These are phyloP conservation scores for Gonium pectorale DNA, from an alignment of 139 green algal genomes.

Conservation along the genomic window DNA sequence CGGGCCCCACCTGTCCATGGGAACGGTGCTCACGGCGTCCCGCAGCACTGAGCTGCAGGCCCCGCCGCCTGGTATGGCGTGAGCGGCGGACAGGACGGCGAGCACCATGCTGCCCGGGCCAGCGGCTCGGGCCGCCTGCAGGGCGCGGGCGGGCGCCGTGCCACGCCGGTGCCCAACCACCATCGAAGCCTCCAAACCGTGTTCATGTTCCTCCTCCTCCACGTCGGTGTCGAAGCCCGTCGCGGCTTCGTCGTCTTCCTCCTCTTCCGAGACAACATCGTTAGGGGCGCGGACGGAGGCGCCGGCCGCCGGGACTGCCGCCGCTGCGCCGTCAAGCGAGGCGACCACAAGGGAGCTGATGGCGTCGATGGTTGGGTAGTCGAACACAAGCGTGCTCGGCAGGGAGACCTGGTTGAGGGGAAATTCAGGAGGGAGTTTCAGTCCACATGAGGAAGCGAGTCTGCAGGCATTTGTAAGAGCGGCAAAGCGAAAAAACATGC, in stretches of 20 bases:
- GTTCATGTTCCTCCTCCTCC: neutral
- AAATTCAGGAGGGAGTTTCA: neutral
- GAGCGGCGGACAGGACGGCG: neutral
- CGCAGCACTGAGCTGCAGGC: neutral
- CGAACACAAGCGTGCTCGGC: conserved; percentile 77
- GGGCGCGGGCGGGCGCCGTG: neutral
- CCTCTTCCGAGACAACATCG: neutral
- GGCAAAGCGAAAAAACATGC: neutral
- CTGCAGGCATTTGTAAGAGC: neutral
- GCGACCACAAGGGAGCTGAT: conserved; percentile 26
- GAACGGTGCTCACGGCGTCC: conserved; percentile 33
- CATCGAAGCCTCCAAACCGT: neutral
- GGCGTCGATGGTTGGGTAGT: conserved; percentile 74
- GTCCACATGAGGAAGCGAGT: neutral
- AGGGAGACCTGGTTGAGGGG: conserved; percentile 59
- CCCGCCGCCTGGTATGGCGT: neutral
- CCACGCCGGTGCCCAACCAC: neutral
- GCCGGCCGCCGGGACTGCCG: neutral
- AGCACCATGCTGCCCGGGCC: neutral
- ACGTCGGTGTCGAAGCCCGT: neutral
- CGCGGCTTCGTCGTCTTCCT: neutral
- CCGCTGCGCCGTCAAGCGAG: neutral
- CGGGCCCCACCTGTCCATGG: conserved; percentile 16
- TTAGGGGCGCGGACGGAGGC: neutral
- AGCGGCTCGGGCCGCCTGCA: neutral